Conservation (phyloP, 2,329 filamentous ascomycete species). For the Fusarium sp. region DNA sequence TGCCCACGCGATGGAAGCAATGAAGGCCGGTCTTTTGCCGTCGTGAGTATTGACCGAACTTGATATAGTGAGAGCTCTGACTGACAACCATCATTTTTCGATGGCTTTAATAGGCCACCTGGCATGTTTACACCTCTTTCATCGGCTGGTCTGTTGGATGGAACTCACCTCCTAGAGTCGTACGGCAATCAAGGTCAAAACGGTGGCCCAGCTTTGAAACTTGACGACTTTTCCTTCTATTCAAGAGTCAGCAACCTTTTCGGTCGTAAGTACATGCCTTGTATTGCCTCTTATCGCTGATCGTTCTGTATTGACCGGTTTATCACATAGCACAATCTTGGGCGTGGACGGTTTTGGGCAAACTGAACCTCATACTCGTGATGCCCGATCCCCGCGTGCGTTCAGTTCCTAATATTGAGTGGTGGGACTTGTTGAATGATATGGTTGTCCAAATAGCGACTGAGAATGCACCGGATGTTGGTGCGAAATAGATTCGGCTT, state of each 20-base stretch:
- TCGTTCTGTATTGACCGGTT: neutral
- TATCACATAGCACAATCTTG: slow-evolving; percentile 7
- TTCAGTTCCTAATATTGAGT: neutral
- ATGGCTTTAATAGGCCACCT: neutral
- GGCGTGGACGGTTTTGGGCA: slow-evolving; percentile 8
- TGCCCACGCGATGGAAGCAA: too few species aligned
- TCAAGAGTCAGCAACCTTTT: slow-evolving; percentile 16
- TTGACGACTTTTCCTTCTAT: slow-evolving; percentile 15
- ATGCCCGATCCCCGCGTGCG: slow-evolving; percentile 11
- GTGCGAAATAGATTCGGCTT: too few species aligned
- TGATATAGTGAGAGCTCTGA: too few species aligned
- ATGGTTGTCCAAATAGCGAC: neutral
- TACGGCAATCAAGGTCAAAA: neutral
- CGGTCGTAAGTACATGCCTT: neutral
- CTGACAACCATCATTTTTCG: too few species aligned
- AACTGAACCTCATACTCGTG: neutral
- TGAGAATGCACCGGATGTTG: neutral
- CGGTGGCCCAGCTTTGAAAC: neutral
- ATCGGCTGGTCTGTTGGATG: slow-evolving; percentile 4
- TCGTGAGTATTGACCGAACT: too few species aligned
- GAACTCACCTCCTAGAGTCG: neutral
- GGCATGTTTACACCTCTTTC: slow-evolving; percentile 19
- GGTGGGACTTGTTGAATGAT: slow-evolving; percentile 3
- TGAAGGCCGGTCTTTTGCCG: too few species aligned
- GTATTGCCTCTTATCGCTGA: too few species aligned